A percentile compares a stretch with the other conserved stretches of the same genome.
Conservation (phyloP, 2,329 filamentous ascomycete genomes). For the Ophiosphaerella narmari region DNA sequence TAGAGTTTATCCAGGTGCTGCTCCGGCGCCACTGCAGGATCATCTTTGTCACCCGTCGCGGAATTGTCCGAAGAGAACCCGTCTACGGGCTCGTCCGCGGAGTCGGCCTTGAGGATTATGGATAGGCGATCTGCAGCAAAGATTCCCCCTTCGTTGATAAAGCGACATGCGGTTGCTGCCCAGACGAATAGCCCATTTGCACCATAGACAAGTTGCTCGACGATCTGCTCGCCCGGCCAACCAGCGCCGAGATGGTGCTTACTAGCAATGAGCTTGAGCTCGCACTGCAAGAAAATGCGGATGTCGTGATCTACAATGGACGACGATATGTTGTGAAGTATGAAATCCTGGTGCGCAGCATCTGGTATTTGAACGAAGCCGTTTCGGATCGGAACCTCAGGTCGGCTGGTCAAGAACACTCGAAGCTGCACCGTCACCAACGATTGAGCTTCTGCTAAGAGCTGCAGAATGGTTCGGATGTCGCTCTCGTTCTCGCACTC, state of each 20-base stretch:
- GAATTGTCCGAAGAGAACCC: too few species aligned
- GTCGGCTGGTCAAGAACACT: conserved; percentile 2
- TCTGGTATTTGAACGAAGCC: conserved; percentile 12
- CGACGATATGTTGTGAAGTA: conserved; percentile 17
- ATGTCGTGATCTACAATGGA: conserved; percentile 21
- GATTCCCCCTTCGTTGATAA: background rate
- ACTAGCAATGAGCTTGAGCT: conserved; percentile 1
- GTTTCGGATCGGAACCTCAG: conserved; percentile 15
- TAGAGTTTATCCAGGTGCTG: too few species aligned
- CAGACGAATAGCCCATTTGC: conserved; percentile 44
- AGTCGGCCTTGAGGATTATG: too few species aligned
- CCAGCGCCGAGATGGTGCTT: background rate
- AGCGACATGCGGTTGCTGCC: conserved; percentile 30
- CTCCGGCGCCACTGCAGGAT: too few species aligned
- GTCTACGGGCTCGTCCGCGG: too few species aligned
- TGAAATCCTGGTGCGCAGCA: conserved; percentile 9
- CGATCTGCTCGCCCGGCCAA: conserved; percentile 22
- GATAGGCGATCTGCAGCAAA: too few species aligned
- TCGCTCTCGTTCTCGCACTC: conserved; percentile 32
- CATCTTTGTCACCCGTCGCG: too few species aligned
- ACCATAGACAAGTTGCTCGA: conserved; percentile 28
- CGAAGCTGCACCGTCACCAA: too few species aligned
- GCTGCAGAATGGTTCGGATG: conserved; percentile 15
- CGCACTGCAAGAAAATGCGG: conserved; percentile 15
- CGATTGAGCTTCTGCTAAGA: conserved; percentile 1